Conservation (phyloP, 768 basidiomycete genomes). For the Megacollybia marginata region DNA sequence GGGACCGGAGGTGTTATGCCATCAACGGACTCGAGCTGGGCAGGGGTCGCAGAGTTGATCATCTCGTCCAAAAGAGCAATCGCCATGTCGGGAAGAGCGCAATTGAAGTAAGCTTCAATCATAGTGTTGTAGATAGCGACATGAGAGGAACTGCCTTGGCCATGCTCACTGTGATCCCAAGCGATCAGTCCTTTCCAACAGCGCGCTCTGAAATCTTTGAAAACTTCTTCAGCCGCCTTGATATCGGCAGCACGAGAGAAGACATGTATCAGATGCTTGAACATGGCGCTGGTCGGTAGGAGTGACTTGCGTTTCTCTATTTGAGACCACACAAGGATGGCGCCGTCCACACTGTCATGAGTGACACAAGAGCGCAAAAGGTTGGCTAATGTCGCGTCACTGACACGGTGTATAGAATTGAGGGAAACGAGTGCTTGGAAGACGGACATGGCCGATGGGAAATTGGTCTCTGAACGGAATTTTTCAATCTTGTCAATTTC, state of each 20-base stretch:
- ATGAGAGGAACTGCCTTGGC: constrained; percentile 7
- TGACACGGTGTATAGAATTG: constrained; percentile 22
- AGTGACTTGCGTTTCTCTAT: constrained; percentile 38
- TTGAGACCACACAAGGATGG: constrained; percentile 58
- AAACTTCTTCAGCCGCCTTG: constrained; percentile 46
- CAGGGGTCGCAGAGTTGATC: constrained; percentile 38
- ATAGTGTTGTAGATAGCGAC: constrained; percentile 66
- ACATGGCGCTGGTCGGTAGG: constrained; percentile 30
- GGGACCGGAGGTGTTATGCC: constrained; percentile 15
- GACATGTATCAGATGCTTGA: constrained; percentile 48
- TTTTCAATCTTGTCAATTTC: not conserved
- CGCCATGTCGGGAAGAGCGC: constrained; percentile 54
- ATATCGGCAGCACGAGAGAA: constrained; percentile 49
- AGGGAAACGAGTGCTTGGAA: constrained; percentile 54
- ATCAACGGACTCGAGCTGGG: constrained; percentile 3
- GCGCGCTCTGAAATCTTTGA: constrained; percentile 47
- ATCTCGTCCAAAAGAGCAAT: constrained; percentile 63
- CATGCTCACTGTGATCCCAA: constrained; percentile 12
- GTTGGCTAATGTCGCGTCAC: constrained; percentile 33
- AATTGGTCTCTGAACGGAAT: constrained; percentile 51
- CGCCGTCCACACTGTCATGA: constrained; percentile 49
- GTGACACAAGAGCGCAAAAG: constrained; percentile 59
- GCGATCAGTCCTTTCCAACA: constrained; percentile 29
- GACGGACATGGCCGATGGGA: constrained; percentile 61
- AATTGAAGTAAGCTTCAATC: constrained; percentile 67